Conservation (phyloP, 202 grass and related monocot genomes). For the Setaria viridis region DNA sequence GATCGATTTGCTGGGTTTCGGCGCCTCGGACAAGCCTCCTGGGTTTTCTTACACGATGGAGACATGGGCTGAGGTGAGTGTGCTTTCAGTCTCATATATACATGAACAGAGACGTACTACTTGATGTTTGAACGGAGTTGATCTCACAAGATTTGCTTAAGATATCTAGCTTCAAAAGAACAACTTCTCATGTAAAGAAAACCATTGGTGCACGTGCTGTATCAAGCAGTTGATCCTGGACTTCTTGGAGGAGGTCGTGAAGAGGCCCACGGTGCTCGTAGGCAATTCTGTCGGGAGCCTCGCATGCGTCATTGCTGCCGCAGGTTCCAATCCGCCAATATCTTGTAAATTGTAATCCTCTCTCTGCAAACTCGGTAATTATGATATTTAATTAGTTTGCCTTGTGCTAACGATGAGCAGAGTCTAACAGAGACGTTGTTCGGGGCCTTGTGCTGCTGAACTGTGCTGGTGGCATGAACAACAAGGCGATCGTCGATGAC, state of each 20-base stretch:
- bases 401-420: slow-evolving; percentile 41
- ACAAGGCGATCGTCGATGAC: slow-evolving; percentile 95
- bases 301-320: slow-evolving; percentile 90
- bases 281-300: slow-evolving; percentile 96
- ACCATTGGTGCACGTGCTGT: not conserved
- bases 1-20: slow-evolving; percentile 90
- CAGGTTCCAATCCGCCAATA: slow-evolving; percentile 46
- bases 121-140: not conserved
- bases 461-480: slow-evolving; percentile 95
- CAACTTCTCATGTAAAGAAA: not conserved
- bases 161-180: not conserved
- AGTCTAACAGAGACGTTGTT: slow-evolving; percentile 61
- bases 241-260: slow-evolving; percentile 84
- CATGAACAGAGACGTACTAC: not conserved
- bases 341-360: not conserved
- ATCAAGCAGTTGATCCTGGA: slow-evolving; percentile 81
- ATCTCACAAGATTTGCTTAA: not conserved
- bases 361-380: not conserved
- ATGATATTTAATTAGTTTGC: not conserved
- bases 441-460: slow-evolving; percentile 86
- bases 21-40: slow-evolving; percentile 85
- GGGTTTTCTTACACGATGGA: slow-evolving; percentile 96
- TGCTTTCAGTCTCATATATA: not conserved
- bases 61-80: slow-evolving; percentile 73
- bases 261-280: slow-evolving; percentile 79